These are phyloP conservation scores for Geotrichum bryndzae DNA, from an alignment of 1,139 yeast species.

Conservation along the genomic window DNA sequence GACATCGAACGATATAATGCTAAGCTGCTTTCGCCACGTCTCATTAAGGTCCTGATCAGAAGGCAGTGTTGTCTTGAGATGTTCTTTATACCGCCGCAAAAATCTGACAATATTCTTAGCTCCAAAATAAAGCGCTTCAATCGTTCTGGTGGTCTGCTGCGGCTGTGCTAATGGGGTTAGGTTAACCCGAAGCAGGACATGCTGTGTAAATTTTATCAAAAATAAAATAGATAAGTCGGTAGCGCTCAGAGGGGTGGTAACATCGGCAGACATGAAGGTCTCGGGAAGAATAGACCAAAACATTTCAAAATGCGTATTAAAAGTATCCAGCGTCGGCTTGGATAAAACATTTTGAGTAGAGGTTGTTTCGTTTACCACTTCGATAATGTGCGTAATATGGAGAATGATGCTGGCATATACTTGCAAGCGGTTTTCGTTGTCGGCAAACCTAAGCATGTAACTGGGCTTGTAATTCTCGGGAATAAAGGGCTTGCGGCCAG, in stretches of 20 bases:
- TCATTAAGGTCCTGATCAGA: neutral
- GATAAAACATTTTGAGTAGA: conserved; percentile 11
- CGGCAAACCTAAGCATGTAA: neutral
- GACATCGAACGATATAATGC: conserved; percentile 3
- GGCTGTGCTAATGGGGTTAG: conserved; percentile 15
- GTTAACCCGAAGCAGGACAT: conserved; percentile 13
- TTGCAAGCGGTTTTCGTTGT: neutral
- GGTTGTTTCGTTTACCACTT: conserved; percentile 17
- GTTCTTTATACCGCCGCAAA: conserved; percentile 1
- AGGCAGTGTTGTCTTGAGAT: neutral
- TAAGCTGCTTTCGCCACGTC: neutral
- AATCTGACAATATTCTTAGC: conserved; percentile 11
- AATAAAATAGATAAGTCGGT: conserved; percentile 6
- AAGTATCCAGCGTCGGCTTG: conserved; percentile 17
- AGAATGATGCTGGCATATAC: conserved; percentile 1
- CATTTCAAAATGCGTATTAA: conserved; percentile 20
- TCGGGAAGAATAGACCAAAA: conserved; percentile 17
- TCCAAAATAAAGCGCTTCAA: conserved; percentile 11
- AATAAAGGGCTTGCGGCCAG: conserved; percentile 13
- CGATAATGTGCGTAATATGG: conserved; percentile 16
- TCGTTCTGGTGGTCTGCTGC: conserved; percentile 4
- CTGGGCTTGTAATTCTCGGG: conserved; percentile 5
- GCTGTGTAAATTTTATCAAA: conserved; percentile 15
- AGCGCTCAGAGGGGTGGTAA: conserved; percentile 2
- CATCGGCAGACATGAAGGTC: conserved; percentile 7